Percentiles rank a stretch among this genome's conserved stretches.
phyloP scores from a whole-genome alignment of 441 rosid genomes.

The Eutrema salsugineum region DNA sequence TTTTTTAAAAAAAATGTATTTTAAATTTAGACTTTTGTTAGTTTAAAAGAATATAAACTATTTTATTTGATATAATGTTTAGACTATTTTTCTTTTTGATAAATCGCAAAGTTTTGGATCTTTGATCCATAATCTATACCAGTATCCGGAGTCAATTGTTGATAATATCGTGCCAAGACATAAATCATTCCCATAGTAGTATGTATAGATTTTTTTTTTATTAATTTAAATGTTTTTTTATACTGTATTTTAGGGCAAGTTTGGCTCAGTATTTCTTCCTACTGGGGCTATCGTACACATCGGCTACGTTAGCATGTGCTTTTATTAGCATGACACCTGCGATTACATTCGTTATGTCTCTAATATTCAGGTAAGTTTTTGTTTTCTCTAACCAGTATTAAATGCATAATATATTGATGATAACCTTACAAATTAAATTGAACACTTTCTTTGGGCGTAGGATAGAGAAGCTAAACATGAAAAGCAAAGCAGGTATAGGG shows the following conservation, averaged over 20 bases:
- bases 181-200: not conserved
- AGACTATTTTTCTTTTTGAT: too few relatives aligned
- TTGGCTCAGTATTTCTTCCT: constrained; percentile 33
- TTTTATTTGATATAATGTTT: not conserved
- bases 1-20: too few relatives aligned
- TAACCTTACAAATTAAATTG: not conserved
- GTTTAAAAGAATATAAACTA: not conserved
- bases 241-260: constrained; percentile 28
- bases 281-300: constrained; percentile 33
- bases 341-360: constrained; percentile 31
- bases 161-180: too few relatives aligned
- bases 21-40: not conserved
- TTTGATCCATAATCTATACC: not conserved
- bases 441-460: not conserved
- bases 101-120: too few relatives aligned
- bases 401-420: not conserved
- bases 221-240: not conserved
- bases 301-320: constrained; percentile 37
- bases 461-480: constrained; percentile 30
- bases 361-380: constrained; percentile 29
- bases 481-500: constrained; percentile 29
- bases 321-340: constrained; percentile 36
- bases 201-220: not conserved
- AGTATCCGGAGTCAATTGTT: too few relatives aligned
- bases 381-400: too few relatives aligned